Base-by-base conservation (phyloP, 1,284 basidiomycete species). In the Fomitiporia mediterranea region DNA sequence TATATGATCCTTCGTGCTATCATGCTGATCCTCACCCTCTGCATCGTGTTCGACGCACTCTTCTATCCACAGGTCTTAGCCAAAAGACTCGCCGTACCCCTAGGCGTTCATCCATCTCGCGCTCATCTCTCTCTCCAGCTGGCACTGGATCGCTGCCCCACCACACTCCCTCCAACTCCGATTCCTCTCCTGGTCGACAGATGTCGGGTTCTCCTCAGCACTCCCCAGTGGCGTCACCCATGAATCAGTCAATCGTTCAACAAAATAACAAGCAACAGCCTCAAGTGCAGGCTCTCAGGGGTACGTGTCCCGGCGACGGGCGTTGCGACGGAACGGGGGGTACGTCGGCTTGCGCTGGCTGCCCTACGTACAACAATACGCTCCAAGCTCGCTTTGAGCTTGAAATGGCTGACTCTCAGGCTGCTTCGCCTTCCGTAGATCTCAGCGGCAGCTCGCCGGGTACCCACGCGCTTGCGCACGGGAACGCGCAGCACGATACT, bases 301-400 rank as follows among this genome's bases (percentile, higher is more conserved):
- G 94, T 49, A 93, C 93, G 17, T 98, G 94, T 70, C 94, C 94
- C 4, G 94, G 94, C 57, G 94, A 95, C 72, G 94, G 94, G 37
- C 83, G 91, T 63, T 98, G 94, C 73, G 92, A 98, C 72, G 94
- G 94, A 61, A 93, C 91, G 28, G 94, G 94, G 64, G 94, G 94
- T 59, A 86, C 91, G 63, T 84, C 83, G 58, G 88, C 90, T 61
- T 98, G 94, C 69, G 83, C 88, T 62, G 94, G 94, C 42, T 97
- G 94, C 70, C 94, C 94, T 9, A 94, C 94, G 39, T 93, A 84
- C 74, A 98, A 97, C 78, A 97, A 97, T 68, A 79, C 79, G 53
- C 69, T 81, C 58, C 72, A 72, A 62, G 74, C 75, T 61, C 72
- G 74, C 54, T 58, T 69, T 52, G 70, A 72, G 34, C 56, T 63